Conservation (phyloP, 352 stramenopile species). For the Phytophthora ohioensis region DNA sequence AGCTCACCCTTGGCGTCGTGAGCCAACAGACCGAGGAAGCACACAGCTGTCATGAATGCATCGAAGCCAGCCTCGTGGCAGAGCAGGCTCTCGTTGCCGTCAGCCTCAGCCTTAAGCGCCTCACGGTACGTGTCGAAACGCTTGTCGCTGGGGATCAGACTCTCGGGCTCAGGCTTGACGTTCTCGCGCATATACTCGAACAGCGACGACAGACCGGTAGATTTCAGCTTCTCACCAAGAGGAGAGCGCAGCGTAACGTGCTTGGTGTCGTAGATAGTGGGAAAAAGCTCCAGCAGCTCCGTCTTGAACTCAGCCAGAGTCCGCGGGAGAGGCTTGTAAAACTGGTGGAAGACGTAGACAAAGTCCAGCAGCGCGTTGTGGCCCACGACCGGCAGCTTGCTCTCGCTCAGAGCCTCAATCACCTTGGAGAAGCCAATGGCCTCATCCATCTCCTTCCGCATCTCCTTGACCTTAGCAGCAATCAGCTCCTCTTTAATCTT, state of each 20-base stretch:
- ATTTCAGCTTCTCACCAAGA: constrained; percentile 62
- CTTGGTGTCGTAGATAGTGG: constrained; percentile 86
- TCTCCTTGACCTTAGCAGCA: constrained; percentile 54
- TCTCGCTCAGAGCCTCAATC: constrained; percentile 75
- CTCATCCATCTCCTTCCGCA: constrained; percentile 71
- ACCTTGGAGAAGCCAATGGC: constrained; percentile 83
- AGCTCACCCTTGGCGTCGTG: constrained; percentile 66
- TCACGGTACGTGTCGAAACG: constrained; percentile 72
- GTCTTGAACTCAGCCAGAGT: constrained; percentile 78
- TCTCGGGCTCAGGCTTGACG: constrained; percentile 62
- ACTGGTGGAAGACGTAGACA: constrained; percentile 87
- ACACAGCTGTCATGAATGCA: constrained; percentile 86
- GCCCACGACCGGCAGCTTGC: constrained; percentile 79
- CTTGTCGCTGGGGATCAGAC: constrained; percentile 59
- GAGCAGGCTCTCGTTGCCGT: constrained; percentile 60
- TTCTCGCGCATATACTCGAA: constrained; percentile 85
- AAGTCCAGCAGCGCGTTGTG: constrained; percentile 90
- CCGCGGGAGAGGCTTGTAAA: constrained; percentile 78
- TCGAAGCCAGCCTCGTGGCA: constrained; percentile 90
- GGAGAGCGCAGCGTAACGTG: constrained; percentile 66
- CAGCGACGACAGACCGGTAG: constrained; percentile 66
- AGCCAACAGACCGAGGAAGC: constrained; percentile 74
- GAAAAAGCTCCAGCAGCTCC: constrained; percentile 75
- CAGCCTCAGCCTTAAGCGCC: constrained; percentile 59
- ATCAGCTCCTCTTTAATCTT: constrained; percentile 76